phyloP scores from a whole-genome alignment of 768 basidiomycete genomes.

The Russula dissimulans region DNA sequence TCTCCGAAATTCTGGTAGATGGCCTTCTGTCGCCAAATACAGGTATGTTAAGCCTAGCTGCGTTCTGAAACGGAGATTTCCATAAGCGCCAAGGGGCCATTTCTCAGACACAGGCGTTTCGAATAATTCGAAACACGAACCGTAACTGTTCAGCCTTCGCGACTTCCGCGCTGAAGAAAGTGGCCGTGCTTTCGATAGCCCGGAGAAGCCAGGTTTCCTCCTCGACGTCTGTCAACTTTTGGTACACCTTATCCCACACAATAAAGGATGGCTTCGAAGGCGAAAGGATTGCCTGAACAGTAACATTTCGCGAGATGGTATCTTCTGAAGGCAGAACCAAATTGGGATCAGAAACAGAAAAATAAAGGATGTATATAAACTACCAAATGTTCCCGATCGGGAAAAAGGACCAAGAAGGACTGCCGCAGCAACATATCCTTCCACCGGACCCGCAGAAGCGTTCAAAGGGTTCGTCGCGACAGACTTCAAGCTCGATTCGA shows the following conservation, averaged over 20 bases:
- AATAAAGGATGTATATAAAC: slow-evolving; percentile 21
- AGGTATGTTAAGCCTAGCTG: slow-evolving; percentile 60
- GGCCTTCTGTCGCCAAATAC: slow-evolving; percentile 55
- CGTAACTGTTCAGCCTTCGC: slow-evolving; percentile 45
- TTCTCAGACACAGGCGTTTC: not conserved
- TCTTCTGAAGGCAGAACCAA: slow-evolving; percentile 32
- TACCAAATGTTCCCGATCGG: slow-evolving; percentile 45
- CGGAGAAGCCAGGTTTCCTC: slow-evolving; percentile 75
- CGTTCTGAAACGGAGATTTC: slow-evolving; percentile 30
- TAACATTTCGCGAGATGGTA: slow-evolving; percentile 38
- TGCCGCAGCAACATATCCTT: slow-evolving; percentile 74
- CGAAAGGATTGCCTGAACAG: slow-evolving; percentile 37
- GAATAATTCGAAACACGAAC: slow-evolving; percentile 29
- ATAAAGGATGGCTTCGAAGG: slow-evolving; percentile 76
- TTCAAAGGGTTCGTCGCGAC: slow-evolving; percentile 53
- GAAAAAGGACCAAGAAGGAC: slow-evolving; percentile 55
- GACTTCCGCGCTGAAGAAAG: slow-evolving; percentile 42
- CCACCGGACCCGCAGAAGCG: slow-evolving; percentile 56
- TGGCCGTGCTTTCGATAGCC: slow-evolving; percentile 43
- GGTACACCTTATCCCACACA: slow-evolving; percentile 80
- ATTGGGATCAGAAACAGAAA: slow-evolving; percentile 11
- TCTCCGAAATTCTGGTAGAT: slow-evolving; percentile 45
- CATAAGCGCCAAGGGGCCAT: not conserved
- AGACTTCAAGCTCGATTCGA: slow-evolving; percentile 65
- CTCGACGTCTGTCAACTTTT: slow-evolving; percentile 48